Evolutionary conservation across 2,329 filamentous ascomycete genomes (phyloP).

Genomic region (Falciphora oryzae): DNA sequence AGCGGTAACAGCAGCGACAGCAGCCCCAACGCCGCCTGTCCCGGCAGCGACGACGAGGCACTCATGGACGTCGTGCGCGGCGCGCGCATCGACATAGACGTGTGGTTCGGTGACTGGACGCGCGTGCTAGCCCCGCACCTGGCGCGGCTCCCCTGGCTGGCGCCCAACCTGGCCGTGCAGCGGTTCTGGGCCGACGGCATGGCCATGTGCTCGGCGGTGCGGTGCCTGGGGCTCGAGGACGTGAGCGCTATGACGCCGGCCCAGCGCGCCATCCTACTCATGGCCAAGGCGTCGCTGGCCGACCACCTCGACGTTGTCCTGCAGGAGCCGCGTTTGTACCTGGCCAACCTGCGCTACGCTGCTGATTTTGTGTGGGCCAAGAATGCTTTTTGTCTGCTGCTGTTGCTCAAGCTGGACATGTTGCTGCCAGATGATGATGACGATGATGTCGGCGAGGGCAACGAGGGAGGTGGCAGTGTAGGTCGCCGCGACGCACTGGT

Average conservation of each 20-base stretch:
- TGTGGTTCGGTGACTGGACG: constrained; percentile 39
- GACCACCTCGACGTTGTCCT: constrained; percentile 44
- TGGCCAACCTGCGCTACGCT: constrained; percentile 44
- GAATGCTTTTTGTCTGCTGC: constrained; percentile 49
- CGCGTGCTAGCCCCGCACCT: constrained; percentile 18
- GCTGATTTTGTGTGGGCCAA: constrained; percentile 57
- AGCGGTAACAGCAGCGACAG: background rate
- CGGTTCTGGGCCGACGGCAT: constrained; percentile 49
- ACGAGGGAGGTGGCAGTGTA: background rate
- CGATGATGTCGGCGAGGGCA: background rate
- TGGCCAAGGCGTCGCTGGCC: constrained; percentile 44
- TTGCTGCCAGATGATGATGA: constrained; percentile 35
- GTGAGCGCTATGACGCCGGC: constrained; percentile 37
- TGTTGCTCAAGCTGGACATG: constrained; percentile 46
- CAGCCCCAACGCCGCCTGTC: background rate
- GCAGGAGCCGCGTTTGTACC: constrained; percentile 37
- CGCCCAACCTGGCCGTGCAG: constrained; percentile 44
- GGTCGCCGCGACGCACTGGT: background rate
- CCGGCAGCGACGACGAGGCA: constrained; percentile 26
- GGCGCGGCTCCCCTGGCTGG: constrained; percentile 29
- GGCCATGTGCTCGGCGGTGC: constrained; percentile 43
- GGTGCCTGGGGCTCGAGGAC: constrained; percentile 21
- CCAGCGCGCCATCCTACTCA: constrained; percentile 40
- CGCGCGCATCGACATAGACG: constrained; percentile 39
- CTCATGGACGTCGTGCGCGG: constrained; percentile 35